Base-by-base conservation (phyloP, 768 basidiomycete genomes). In the Saitozyma sp. region DNA sequence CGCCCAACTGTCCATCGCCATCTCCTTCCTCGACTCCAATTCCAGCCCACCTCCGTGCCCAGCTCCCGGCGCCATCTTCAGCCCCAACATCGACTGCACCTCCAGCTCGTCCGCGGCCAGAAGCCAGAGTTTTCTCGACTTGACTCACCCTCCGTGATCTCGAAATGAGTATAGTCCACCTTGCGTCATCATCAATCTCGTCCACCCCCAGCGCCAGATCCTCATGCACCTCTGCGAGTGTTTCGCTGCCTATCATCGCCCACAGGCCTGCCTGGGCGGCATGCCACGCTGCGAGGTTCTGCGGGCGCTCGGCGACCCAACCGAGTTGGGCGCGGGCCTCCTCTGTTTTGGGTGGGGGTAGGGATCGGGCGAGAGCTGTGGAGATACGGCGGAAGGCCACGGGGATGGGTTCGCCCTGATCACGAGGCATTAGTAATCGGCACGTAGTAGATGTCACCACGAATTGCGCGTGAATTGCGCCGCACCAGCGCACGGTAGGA, bases 401-500 rank as follows among this genome's bases (percentile, higher is more conserved):
- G 16, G 71, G 73, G 5, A 73, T 58, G 1, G 74, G 66, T 57
- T 79, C 78, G 29, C 76, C 78, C 77, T 78, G 56, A 46, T 4
- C n/a, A 29, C 29, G 29, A 29, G 2, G 29, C 29, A 29, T 29
- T 29, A 29, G 29, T 5, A 29, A 29, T 29, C 29, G 29, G 29
- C 29, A 29, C 29, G 29, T 29, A 29, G 29, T 29, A 29, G 2
- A 5, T 29, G 29, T 29, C 29, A 29, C 29, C 29, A 29, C 29
- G 29, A 29, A 29, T 29, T 29, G 29, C 29, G 29, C 29, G 29
- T 29, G 29, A 5, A 29, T 29, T 5, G 29, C 2, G 29, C 29
- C 2, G 29, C 29, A 29, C 29, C 29, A 29, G 29, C 29, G 29
- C 29, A 29, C 29, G 29, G 29, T 2, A 29, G 29, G 29, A 29